Evolutionary conservation across 352 stramenopile species (phyloP), one percentile per base, ranked within the genome.

Genomic region (Phytophthora pisi): DNA sequence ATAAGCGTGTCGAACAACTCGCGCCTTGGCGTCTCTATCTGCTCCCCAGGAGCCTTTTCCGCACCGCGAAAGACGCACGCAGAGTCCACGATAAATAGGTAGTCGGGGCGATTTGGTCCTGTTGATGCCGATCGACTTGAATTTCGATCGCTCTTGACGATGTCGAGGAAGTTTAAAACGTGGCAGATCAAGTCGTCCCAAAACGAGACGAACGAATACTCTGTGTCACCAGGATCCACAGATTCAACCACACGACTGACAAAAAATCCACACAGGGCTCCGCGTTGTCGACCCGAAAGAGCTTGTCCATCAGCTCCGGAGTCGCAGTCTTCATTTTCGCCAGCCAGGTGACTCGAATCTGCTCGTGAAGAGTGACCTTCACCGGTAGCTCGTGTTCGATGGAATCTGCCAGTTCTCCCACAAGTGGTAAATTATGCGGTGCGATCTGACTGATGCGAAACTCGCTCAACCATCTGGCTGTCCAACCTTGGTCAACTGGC

Each of bases 181-280:
- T 66, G 15, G 57, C 57, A 13, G 20, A 67, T 74, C 65, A 64
- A 57, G 65, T 74, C 60, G 36, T 43, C 36, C 70, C 70, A 77
- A 71, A 74, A 72, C 49, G 64, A 73, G 57, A 77, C 47, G 54
- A 77, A 77, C 36, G 60, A 77, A 63, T 23, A 34, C 47, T 54
- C 40, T 47, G 57, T 69, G 54, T 72, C 63, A 59, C 69, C 58
- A 59, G 54, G 24, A 24, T 66, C 5, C 1, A 70, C 58, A 3
- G 36, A 43, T n/a, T 43, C 8, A n/a, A 43, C 36, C 5, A 43
- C 36, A 43, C 36, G 36, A 43, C 10, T 43, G 7, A 43, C 36
- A 43, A 43, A 16, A 45, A 45, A 0, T 45, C 38, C 38, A 45
- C 13, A 45, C 38, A 45, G 38, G 38, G 38, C 38, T 45, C 15